Evolutionary conservation across 1,139 yeast genomes (phyloP).

Genomic region (Fermentozyma sake): DNA sequence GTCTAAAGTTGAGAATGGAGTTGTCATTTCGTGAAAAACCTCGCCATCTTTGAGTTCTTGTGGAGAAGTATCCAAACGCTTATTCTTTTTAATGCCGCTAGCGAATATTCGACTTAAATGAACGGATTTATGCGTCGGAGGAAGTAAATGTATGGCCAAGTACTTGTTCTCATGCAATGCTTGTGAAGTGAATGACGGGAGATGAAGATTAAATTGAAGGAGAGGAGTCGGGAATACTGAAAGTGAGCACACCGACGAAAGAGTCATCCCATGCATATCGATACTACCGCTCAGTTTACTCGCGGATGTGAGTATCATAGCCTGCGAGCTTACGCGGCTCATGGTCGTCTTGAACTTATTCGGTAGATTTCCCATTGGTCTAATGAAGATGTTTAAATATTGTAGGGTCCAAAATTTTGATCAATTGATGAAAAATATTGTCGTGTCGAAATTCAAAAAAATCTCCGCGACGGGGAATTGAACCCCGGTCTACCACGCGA

Average conservation of each 20-base stretch:
- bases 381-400: conserved; percentile 1
- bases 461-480: conserved; percentile 67
- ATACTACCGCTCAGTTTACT: conserved; percentile 4
- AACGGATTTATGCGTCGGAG: conserved; percentile 52
- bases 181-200: conserved; percentile 74
- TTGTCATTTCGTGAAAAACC: conserved; percentile 42
- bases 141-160: conserved; percentile 73
- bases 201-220: conserved; percentile 75
- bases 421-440: neutral
- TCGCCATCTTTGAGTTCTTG: conserved; percentile 31
- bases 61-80: conserved; percentile 8
- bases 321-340: conserved; percentile 40
- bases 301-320: conserved; percentile 39
- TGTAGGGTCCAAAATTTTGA: neutral
- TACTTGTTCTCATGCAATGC: conserved; percentile 50
- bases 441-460: neutral
- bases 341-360: conserved; percentile 22
- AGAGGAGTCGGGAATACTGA: conserved; percentile 71
- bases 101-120: conserved; percentile 57
- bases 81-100: conserved; percentile 42
- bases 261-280: conserved; percentile 66
- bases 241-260: conserved; percentile 77
- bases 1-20: conserved; percentile 42
- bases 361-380: conserved; percentile 1
- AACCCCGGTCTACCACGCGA: conserved; percentile 68